phyloP scores from a whole-genome alignment of 768 basidiomycete genomes.

The Mycena leptocephala region DNA sequence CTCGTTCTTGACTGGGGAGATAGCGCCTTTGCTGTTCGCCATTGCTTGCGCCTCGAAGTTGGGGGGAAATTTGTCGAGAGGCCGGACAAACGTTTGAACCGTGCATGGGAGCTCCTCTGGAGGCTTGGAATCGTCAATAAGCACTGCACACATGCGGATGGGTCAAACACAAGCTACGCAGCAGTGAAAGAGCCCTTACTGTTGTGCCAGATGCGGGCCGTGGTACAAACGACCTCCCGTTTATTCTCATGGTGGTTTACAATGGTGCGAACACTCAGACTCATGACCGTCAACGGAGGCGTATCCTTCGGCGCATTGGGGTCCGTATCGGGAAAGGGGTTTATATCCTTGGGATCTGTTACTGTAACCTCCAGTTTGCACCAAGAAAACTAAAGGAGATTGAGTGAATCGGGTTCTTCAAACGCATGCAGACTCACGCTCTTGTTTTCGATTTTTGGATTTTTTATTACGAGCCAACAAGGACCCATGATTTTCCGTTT shows the following conservation, averaged over 20 bases:
- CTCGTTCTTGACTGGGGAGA: constrained; percentile 86
- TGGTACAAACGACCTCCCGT: constrained; percentile 92
- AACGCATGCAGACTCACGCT: constrained; percentile 68
- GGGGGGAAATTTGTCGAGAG: constrained; percentile 89
- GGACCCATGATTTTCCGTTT: constrained; percentile 99
- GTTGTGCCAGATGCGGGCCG: constrained; percentile 87
- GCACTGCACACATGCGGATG: constrained; percentile 63
- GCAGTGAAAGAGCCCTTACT: constrained; percentile 51
- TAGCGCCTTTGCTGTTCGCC: constrained; percentile 74
- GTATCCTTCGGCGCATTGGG: constrained; percentile 79
- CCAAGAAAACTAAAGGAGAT: constrained; percentile 86
- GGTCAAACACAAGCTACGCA: background rate
- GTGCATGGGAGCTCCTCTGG: constrained; percentile 89
- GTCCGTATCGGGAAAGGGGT: constrained; percentile 85
- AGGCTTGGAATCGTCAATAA: constrained; percentile 93
- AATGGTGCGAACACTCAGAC: constrained; percentile 89
- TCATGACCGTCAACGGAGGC: constrained; percentile 94
- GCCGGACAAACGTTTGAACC: constrained; percentile 91
- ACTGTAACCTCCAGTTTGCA: constrained; percentile 94
- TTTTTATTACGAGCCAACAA: constrained; percentile 93
- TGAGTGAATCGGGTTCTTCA: background rate
- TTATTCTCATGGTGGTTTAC: constrained; percentile 96
- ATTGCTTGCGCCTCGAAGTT: constrained; percentile 85
- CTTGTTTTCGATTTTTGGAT: constrained; percentile 81
- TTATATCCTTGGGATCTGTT: constrained; percentile 89